These are phyloP conservation scores for Fusarium liriodendri DNA, from an alignment of 2,329 filamentous ascomycete genomes.

Conservation along the genomic window DNA sequence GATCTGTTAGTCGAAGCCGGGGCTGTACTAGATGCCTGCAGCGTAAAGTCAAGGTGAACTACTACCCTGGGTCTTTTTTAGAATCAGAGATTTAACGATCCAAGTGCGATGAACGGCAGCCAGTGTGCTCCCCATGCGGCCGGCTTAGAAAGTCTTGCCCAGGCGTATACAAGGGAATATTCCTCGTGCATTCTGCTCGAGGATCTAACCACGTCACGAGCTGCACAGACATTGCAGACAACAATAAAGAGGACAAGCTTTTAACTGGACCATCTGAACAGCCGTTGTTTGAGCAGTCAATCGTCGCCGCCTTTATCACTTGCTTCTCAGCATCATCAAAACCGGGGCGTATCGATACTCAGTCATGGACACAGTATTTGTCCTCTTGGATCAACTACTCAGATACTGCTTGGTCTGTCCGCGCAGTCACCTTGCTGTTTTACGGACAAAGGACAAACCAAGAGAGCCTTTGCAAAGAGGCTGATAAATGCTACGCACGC, in stretches of 20 bases:
- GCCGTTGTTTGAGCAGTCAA: not conserved
- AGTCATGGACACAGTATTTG: not conserved
- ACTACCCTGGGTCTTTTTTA: not conserved
- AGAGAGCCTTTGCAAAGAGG: not conserved
- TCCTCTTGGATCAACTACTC: not conserved
- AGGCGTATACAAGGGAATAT: not conserved
- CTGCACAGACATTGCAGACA: too few species aligned
- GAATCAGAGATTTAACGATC: too few species aligned
- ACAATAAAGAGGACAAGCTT: fast-evolving
- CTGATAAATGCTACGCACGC: not conserved
- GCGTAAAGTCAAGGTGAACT: not conserved
- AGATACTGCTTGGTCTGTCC: not conserved
- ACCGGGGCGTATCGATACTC: not conserved
- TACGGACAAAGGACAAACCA: not conserved
- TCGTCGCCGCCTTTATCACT: not conserved
- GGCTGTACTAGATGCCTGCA: not conserved
- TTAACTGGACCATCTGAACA: not conserved
- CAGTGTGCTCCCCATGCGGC: not conserved
- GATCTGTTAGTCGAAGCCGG: not conserved
- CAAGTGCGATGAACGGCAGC: not conserved
- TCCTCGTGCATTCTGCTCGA: not conserved
- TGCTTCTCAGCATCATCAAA: not conserved
- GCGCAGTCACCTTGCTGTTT: not conserved
- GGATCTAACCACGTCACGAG: too few species aligned
- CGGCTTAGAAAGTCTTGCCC: not conserved